Percentiles rank a stretch among this genome's conserved stretches.
Conservation (phyloP, 805 yeast genomes). For the Schwanniomyces yamadae region DNA sequence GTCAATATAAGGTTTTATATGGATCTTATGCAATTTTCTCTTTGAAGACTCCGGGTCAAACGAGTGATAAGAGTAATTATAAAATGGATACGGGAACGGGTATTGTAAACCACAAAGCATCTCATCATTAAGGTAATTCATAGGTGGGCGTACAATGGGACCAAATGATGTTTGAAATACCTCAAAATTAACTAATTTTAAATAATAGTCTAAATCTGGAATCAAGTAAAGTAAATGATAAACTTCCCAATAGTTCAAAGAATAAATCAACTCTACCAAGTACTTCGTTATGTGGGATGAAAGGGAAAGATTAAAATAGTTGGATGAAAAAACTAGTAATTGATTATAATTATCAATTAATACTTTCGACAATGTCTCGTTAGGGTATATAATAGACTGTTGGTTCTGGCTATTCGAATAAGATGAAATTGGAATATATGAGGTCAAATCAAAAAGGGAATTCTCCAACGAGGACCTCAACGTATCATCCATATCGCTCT, state of each 20-base stretch:
- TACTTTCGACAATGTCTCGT: constrained; percentile 33
- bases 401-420: neutral
- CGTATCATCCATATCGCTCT: constrained; percentile 26
- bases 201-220: constrained; percentile 33
- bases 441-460: constrained; percentile 23
- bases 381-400: constrained; percentile 26
- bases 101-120: constrained; percentile 42
- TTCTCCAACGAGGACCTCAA: constrained; percentile 28
- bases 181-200: constrained; percentile 35
- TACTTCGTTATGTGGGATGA: constrained; percentile 39
- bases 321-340: constrained; percentile 28
- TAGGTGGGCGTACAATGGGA: constrained; percentile 39
- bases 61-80: constrained; percentile 43
- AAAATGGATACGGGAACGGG: constrained; percentile 47
- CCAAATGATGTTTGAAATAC: constrained; percentile 37
- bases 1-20: constrained; percentile 37
- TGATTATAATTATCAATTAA: constrained; percentile 38
- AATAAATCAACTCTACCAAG: constrained; percentile 37
- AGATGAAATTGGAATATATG: constrained; percentile 23
- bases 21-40: constrained; percentile 24
- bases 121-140: constrained; percentile 31
- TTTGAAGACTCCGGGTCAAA: constrained; percentile 25
- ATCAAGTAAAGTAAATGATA: constrained; percentile 36
- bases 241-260: constrained; percentile 44
- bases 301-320: constrained; percentile 38